phyloP scores from a whole-genome alignment of 1,284 basidiomycete genomes.

The Malassezia furfur region DNA sequence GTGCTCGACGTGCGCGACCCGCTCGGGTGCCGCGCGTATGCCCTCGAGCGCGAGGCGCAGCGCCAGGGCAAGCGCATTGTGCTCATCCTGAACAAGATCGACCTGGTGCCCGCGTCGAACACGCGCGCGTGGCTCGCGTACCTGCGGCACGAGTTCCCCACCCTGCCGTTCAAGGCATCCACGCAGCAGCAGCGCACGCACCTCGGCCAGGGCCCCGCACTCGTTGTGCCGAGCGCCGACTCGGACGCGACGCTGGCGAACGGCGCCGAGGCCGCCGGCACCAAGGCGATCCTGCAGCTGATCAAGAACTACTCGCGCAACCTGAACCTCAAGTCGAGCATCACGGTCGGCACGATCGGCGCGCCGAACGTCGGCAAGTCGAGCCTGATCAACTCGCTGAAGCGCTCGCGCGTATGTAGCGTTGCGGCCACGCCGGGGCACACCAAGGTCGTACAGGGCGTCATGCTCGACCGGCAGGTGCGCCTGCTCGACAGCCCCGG shows the following conservation, averaged over 20 bases:
- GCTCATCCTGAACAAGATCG: conserved; percentile 29
- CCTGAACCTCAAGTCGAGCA: conserved; percentile 33
- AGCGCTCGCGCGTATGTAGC: conserved; percentile 60
- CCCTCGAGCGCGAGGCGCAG: conserved; percentile 33
- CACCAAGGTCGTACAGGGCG: conserved; percentile 84
- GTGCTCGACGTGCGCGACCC: conserved; percentile 47
- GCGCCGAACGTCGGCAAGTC: conserved; percentile 98
- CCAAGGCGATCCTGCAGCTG: conserved; percentile 63
- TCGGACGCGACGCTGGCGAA: conserved; percentile 15
- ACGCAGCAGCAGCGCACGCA: conserved; percentile 70
- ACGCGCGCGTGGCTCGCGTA: conserved; percentile 82
- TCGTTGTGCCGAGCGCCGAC: not conserved
- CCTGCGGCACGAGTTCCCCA: conserved; percentile 81
- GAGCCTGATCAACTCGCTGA: conserved; percentile 85
- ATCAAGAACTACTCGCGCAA: conserved; percentile 72
- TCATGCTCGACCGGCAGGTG: conserved; percentile 84
- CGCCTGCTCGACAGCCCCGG: conserved; percentile 91
- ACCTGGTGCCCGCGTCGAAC: conserved; percentile 75
- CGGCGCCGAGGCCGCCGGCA: conserved; percentile 51
- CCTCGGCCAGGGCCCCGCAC: conserved; percentile 21
- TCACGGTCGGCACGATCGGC: conserved; percentile 83
- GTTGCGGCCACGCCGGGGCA: conserved; percentile 93
- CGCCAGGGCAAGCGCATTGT: conserved; percentile 37
- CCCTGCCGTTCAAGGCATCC: conserved; percentile 84
- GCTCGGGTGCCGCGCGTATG: conserved; percentile 53